A percentile compares a stretch with the other conserved stretches of the same genome.
Conservation (phyloP, 2,329 filamentous ascomycete species). For the Tolypocladium inflatum region DNA sequence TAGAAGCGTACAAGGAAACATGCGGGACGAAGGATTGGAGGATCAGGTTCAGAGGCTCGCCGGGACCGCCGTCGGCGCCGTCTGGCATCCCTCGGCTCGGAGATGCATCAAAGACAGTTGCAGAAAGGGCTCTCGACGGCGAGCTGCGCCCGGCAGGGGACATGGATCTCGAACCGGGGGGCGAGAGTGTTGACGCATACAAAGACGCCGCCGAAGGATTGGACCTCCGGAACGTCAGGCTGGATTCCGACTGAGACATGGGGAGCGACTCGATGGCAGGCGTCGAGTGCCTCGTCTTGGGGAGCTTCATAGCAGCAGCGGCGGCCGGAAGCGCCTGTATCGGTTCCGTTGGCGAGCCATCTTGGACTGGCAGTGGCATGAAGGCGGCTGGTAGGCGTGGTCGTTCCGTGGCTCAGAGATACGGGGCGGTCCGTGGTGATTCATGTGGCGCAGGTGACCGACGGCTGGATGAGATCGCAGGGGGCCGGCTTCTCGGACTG, state of each 20-base stretch:
- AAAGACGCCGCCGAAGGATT: constrained; percentile 51
- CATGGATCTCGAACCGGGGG: constrained; percentile 56
- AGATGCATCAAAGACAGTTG: constrained; percentile 46
- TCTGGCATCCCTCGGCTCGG: constrained; percentile 35
- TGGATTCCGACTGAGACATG: constrained; percentile 42
- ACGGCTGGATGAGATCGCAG: background rate
- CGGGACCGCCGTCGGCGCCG: constrained; percentile 32
- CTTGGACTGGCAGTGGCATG: constrained; percentile 62
- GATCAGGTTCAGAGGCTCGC: constrained; percentile 56
- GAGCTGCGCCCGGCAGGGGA: constrained; percentile 55
- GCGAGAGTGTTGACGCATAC: constrained; percentile 58
- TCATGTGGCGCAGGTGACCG: constrained; percentile 8
- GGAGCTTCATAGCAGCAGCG: constrained; percentile 46
- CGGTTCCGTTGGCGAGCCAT: constrained; percentile 53
- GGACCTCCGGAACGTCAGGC: constrained; percentile 42
- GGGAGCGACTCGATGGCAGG: constrained; percentile 37
- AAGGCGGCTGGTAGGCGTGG: constrained; percentile 25
- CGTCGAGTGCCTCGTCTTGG: constrained; percentile 52
- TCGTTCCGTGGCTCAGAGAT: background rate
- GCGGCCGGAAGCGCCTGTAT: constrained; percentile 61
- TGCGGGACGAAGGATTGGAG: constrained; percentile 82
- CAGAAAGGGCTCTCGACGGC: constrained; percentile 45
- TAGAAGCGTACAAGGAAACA: constrained; percentile 77
- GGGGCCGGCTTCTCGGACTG: background rate
- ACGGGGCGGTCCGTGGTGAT: background rate